Conservation (phyloP, 78 protist species). For the Salpingoeca rosetta region DNA sequence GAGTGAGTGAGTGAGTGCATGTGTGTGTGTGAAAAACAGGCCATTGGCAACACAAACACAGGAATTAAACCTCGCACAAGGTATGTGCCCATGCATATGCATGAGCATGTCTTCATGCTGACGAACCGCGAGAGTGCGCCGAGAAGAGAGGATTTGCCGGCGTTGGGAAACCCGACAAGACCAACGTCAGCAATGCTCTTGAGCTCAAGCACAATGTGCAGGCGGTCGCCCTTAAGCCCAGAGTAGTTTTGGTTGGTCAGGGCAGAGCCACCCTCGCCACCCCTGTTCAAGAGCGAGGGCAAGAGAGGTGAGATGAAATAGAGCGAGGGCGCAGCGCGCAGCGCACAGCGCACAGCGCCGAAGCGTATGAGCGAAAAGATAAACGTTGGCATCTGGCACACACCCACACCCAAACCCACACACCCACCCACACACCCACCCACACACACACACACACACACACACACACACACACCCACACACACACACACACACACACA, state of each 20-base stretch:
- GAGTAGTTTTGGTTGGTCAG: not conserved
- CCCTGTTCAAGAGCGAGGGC: not conserved
- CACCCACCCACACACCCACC: too few species aligned
- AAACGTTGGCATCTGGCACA: not conserved
- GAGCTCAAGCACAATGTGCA: slow-evolving; percentile 9
- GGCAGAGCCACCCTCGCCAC: not conserved
- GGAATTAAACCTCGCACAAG: too few species aligned
- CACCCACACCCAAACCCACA: too few species aligned
- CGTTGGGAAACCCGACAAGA: slow-evolving; percentile 56
- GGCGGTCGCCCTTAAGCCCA: slow-evolving; percentile 1
- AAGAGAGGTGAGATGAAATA: not conserved
- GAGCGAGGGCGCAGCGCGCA: not conserved
- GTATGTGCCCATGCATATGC: too few species aligned
- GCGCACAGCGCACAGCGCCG: not conserved
- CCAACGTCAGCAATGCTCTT: slow-evolving; percentile 52
- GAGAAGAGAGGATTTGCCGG: slow-evolving; percentile 46
- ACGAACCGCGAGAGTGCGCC: not conserved
- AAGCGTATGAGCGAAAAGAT: not conserved
- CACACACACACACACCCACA: too few species aligned
- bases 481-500: too few species aligned
- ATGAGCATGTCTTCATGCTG: too few species aligned
- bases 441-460: too few species aligned
- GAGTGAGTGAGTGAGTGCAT: not conserved
- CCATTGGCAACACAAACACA: too few species aligned
- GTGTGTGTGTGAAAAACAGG: not conserved